Base-by-base conservation (phyloP, 805 yeast species). In the Tetrapisispora phaffii region DNA sequence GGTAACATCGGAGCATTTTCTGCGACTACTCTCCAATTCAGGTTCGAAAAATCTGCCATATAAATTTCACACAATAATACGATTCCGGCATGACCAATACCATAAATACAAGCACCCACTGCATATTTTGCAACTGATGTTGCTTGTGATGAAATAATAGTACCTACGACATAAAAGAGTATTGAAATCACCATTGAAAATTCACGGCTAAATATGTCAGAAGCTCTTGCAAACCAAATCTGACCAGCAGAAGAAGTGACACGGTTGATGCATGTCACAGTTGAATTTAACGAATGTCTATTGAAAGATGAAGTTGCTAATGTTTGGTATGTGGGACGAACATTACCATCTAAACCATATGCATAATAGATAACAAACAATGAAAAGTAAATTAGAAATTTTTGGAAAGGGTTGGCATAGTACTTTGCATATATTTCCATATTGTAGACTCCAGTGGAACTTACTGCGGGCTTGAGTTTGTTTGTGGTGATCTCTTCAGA, bases 1-100 rank as follows among this genome's bases (percentile, higher is more conserved):
- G 86, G 86, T 40, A 75, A 62, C 2, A 83, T 80, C 3, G 85
- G 83, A 36, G 79, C 63, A 51, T 77, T 76, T 10, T 82, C 72
- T 45, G 71, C 73, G 35, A 73, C 64, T 50, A 80, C 70, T 63
- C 87, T 74, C 77, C 82, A 78, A 55, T 79, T 78, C 57, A 80
- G 68, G 50, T 69, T 70, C n/a, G 85, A 77, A 58, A 77, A 70
- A 62, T 82, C 88, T n/a, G 82, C 76, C 45, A 75, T 68, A 40
- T 79, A 58, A 29, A 80, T 66, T 55, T 78, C 79, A 46, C 78
- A 55, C 44, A 77, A 59, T 44, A 81, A 63, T 38, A 74, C 68
- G 24, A 77, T 61, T 42, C 85, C 83, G 12, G 82, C 70, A 55
- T 74, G 75, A 10, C 87, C 79, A 68, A 50, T 63, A 29, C 47